Conservation (phyloP, 1,284 basidiomycete species). For the Boletus albobrunnescens region DNA sequence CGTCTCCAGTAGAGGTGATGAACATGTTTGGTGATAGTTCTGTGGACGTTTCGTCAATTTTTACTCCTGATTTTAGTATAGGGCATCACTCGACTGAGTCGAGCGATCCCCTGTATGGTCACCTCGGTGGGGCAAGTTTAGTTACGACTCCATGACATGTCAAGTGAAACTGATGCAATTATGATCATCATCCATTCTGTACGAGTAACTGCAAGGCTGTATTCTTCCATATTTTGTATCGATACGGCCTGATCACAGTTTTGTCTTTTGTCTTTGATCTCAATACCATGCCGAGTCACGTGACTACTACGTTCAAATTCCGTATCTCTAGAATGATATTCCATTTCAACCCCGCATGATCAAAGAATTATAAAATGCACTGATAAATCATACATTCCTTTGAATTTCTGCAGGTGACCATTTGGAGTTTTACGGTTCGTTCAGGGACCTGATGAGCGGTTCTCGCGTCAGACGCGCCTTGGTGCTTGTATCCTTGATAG, state of each 20-base stretch:
- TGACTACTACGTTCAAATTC: neutral
- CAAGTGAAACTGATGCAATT: neutral
- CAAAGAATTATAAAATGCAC: slow-evolving; percentile 1
- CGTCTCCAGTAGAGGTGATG: slow-evolving; percentile 33
- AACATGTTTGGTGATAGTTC: slow-evolving; percentile 28
- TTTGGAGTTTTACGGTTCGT: neutral
- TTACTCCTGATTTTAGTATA: slow-evolving; percentile 30
- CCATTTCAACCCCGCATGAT: neutral
- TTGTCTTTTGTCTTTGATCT: neutral
- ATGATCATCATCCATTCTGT: slow-evolving; percentile 15
- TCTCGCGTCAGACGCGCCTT: slow-evolving; percentile 8
- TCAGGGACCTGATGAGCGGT: slow-evolving; percentile 11
- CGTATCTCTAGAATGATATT: neutral
- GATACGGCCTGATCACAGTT: neutral
- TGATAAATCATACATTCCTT: neutral
- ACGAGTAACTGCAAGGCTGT: slow-evolving; percentile 16
- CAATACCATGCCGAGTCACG: neutral
- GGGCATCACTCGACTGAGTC: slow-evolving; percentile 27
- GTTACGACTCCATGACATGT: slow-evolving; percentile 28
- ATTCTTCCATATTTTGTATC: slow-evolving; percentile 3
- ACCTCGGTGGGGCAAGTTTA: slow-evolving; percentile 21
- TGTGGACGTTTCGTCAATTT: slow-evolving; percentile 31
- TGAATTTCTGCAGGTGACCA: neutral
- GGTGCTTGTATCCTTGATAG: slow-evolving; percentile 6
- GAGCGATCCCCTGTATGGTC: slow-evolving; percentile 28